Evolutionary conservation across 805 yeast genomes (phyloP).

Genomic region (Candida verbasci): DNA sequence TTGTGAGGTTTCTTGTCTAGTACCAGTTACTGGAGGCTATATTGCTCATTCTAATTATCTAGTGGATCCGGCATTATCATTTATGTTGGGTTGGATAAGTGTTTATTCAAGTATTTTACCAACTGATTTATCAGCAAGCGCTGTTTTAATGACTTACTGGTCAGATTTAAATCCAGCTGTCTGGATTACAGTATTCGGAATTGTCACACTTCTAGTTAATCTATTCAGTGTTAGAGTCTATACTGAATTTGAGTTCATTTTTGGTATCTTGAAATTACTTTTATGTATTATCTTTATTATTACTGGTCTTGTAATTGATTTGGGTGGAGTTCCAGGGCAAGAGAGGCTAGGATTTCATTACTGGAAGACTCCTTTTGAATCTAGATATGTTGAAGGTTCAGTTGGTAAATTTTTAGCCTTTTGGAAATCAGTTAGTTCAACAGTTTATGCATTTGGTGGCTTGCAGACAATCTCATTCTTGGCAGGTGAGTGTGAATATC

Average conservation of each 20-base stretch:
- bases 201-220: conserved; percentile 31
- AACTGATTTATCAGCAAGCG: conserved; percentile 43
- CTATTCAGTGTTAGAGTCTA: conserved; percentile 33
- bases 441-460: conserved; percentile 35
- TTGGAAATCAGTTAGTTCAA: conserved; percentile 26
- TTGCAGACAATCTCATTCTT: conserved; percentile 42
- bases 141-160: conserved; percentile 46
- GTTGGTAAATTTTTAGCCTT: conserved; percentile 41
- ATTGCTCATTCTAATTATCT: conserved; percentile 34
- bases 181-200: conserved; percentile 41
- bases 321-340: conserved; percentile 22
- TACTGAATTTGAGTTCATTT: conserved; percentile 26
- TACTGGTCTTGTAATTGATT: conserved; percentile 13
- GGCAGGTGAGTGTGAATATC: conserved; percentile 41
- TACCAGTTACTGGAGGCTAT: conserved; percentile 35
- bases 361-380: conserved; percentile 41
- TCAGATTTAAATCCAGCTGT: conserved; percentile 39
- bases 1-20: conserved; percentile 33
- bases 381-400: conserved; percentile 30
- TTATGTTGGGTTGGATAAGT: conserved; percentile 43
- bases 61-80: conserved; percentile 43
- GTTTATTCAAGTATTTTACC: conserved; percentile 34
- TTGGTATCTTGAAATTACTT: conserved; percentile 21
- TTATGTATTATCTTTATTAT: conserved; percentile 16
- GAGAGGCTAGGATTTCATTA: conserved; percentile 27